Percentiles rank a stretch among this genome's conserved stretches.
Evolutionary conservation across 2,329 filamentous ascomycete genomes (phyloP).

Genomic region (Cadophora sp.): DNA sequence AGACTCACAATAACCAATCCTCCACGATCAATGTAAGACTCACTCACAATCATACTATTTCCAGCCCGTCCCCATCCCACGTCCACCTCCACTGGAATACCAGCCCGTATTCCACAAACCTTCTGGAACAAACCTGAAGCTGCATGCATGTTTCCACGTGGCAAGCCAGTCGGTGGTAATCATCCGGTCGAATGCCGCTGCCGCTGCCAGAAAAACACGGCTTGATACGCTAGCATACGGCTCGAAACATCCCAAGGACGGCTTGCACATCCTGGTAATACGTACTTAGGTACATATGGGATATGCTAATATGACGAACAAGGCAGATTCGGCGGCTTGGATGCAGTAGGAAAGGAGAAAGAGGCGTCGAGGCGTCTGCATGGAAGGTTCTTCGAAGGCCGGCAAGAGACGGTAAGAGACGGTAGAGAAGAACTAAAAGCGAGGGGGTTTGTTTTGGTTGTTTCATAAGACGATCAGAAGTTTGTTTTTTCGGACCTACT

Average conservation of each 20-base stretch:
- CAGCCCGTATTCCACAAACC: neutral
- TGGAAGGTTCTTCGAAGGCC: neutral
- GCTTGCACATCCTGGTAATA: too few relatives aligned
- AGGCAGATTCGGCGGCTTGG: conserved; percentile 5
- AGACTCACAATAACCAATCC: neutral
- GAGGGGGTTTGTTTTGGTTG: too few relatives aligned
- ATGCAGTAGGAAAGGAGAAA: neutral
- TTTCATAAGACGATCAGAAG: neutral
- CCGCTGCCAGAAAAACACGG: neutral
- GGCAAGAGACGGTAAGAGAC: neutral
- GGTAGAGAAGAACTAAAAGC: too few relatives aligned
- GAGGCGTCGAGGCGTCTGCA: neutral
- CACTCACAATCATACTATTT: neutral
- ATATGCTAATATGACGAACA: conserved; percentile 7
- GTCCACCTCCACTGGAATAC: neutral
- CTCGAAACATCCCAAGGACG: conserved; percentile 1
- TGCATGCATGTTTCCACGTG: neutral
- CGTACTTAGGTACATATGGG: neutral
- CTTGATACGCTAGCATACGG: neutral
- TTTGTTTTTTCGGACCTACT: neutral
- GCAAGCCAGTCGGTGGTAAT: neutral
- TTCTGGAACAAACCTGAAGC: conserved; percentile 5
- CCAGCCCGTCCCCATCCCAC: neutral
- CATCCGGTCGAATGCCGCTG: neutral
- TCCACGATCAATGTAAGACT: neutral